phyloP scores from a whole-genome alignment of 1,284 basidiomycete genomes.

The Boletus sp. region DNA sequence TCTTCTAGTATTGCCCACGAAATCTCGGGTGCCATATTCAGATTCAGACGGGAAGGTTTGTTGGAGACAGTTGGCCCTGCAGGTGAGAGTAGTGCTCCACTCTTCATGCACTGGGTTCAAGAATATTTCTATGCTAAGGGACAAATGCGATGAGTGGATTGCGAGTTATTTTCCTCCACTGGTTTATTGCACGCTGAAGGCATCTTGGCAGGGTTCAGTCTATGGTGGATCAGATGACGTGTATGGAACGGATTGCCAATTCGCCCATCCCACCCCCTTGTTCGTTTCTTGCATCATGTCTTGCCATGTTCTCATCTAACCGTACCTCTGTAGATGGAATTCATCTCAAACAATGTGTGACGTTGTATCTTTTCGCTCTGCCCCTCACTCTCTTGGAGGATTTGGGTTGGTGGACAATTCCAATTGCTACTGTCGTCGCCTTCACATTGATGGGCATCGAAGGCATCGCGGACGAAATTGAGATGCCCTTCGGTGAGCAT shows the following conservation, averaged over 20 bases:
- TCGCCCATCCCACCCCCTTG: conserved; percentile 78
- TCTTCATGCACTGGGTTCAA: not conserved
- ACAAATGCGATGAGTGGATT: conserved; percentile 69
- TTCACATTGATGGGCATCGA: conserved; percentile 93
- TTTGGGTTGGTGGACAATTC: conserved; percentile 76
- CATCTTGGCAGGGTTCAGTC: conserved; percentile 52
- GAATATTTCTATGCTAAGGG: conserved; percentile 38
- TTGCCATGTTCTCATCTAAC: conserved; percentile 3
- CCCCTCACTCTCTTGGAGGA: conserved; percentile 80
- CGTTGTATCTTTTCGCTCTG: conserved; percentile 80
- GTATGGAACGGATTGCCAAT: conserved; percentile 83
- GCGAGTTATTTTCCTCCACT: conserved; percentile 35
- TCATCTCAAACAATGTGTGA: conserved; percentile 92
- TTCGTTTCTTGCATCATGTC: conserved; percentile 30
- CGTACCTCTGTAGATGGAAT: conserved; percentile 55
- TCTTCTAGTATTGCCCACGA: conserved; percentile 70
- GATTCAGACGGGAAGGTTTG: conserved; percentile 72
- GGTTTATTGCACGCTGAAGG: conserved; percentile 12
- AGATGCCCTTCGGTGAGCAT: conserved; percentile 77
- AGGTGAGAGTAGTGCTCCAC: conserved; percentile 38
- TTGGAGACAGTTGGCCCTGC: conserved; percentile 84
- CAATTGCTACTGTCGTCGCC: conserved; percentile 78
- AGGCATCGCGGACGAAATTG: conserved; percentile 88
- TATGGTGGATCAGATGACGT: conserved; percentile 80
- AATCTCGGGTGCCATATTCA: conserved; percentile 63